Base-by-base conservation (phyloP, 768 basidiomycete species). In the Termitomyces sp. region DNA sequence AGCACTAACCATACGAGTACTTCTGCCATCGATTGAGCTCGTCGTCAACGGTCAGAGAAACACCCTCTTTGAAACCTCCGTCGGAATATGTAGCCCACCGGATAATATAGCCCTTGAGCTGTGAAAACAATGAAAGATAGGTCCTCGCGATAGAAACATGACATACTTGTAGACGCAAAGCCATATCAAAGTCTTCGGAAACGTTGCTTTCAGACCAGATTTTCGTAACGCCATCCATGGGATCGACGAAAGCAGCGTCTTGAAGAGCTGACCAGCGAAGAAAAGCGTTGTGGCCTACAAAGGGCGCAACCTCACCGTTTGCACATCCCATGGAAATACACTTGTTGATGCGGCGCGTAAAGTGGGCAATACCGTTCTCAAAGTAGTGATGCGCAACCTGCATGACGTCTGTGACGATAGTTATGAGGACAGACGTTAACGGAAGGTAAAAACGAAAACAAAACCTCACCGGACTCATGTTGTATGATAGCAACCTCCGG, bases 1-100 rank as follows among this genome's bases (percentile, higher is more conserved):
- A n/a, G 3, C 8, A 67, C 73, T 59, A 68, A 83, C 88, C 90
- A 73, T 90, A 91, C 0, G 88, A 79, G 63, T 92, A 92, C 70
- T 95, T 96, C 63, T 95, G 92, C 94, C 94, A 96, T 2, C 94
- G 74, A 67, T 95, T 95, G 9, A 96, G 76, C 71, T 96, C 94
- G 68, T 96, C 94, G 56, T 94, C 92, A 58, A 86, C 87, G 0
- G 94, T 95, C 15, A 96, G 77, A 0, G 89, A 91, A 20, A 96
- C 94, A 63, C 94, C 94, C 69, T 96, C 94, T 76, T 94, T 91
- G 79, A 95, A 96, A 2, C 85, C 89, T 52, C 92, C 86, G 25
- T 89, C 82, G 1, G 86, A 88, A 72, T 96, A 96, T 0, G 90
- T 91, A 34, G 92, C 88, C 93, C 91, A 89, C 49, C 89, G 86